Percentiles rank a stretch among this genome's conserved stretches.
phyloP scores from a whole-genome alignment of 768 basidiomycete genomes.

The Saitozyma podzolica region DNA sequence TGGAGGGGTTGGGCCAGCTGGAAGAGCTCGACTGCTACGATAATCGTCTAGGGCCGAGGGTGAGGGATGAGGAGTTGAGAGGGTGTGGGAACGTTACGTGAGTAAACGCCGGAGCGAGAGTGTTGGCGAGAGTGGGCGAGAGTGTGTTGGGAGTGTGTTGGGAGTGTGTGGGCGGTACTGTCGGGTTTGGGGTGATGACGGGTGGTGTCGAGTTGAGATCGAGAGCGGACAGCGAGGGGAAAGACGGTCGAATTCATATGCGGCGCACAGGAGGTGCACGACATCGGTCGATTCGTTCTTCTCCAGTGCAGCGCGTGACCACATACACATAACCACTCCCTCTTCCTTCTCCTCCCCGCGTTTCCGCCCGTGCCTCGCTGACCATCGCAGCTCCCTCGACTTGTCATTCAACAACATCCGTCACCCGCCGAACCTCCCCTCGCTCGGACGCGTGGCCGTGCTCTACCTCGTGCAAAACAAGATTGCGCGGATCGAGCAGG shows the following conservation, averaged over 20 bases:
- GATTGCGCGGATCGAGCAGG: constrained; percentile 69
- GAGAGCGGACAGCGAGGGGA: too few species aligned
- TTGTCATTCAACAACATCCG: constrained; percentile 91
- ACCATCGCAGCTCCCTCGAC: constrained; percentile 68
- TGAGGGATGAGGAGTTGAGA: constrained; percentile 63
- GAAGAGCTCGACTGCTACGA: constrained; percentile 96
- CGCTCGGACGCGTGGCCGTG: constrained; percentile 60
- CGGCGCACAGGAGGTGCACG: too few species aligned
- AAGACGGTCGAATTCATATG: too few species aligned
- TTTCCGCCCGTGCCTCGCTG: neutral
- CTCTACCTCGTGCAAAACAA: constrained; percentile 97
- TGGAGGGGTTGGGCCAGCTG: constrained; percentile 65
- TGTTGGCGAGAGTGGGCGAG: too few species aligned
- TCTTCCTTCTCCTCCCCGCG: too few species aligned
- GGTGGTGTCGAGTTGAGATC: too few species aligned
- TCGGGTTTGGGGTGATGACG: too few species aligned
- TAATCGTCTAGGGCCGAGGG: constrained; percentile 79
- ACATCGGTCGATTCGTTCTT: neutral
- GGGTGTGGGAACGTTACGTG: constrained; percentile 52
- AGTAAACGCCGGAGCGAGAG: constrained; percentile 64
- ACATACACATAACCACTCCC: neutral
- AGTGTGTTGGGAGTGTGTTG: too few species aligned
- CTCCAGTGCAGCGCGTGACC: neutral
- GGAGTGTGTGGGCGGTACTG: too few species aligned
- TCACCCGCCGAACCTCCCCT: constrained; percentile 57